Evolutionary conservation across 495 filamentous ascomycete species (phyloP).

Genomic region (Letharia columbiana): DNA sequence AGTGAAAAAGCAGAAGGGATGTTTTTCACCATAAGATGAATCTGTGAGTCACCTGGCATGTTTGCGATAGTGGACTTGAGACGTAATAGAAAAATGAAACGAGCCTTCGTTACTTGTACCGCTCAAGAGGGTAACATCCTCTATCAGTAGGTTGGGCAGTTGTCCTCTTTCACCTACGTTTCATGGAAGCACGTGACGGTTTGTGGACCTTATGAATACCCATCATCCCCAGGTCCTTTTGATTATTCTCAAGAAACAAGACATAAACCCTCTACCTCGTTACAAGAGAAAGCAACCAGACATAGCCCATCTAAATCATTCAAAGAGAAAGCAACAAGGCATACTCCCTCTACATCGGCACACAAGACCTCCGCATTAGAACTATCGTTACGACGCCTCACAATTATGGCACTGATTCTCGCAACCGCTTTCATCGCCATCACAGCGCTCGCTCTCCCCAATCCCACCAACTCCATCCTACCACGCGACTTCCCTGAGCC

Average conservation of each 20-base stretch:
- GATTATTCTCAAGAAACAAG: background rate
- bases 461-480: background rate
- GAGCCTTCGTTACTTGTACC: background rate
- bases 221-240: background rate
- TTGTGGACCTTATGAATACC: background rate
- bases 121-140: background rate
- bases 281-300: background rate
- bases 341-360: too few species aligned
- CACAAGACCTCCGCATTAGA: too few species aligned
- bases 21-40: background rate
- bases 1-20: background rate
- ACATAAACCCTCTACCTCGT: background rate
- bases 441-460: background rate
- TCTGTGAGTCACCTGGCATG: background rate
- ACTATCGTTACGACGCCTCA: background rate
- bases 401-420: background rate
- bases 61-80: background rate
- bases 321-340: too few species aligned
- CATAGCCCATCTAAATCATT: background rate
- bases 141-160: background rate
- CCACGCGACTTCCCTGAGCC: background rate
- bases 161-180: background rate
- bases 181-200: background rate
- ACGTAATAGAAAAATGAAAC: background rate
- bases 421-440: background rate